Conservation (phyloP, 2,329 filamentous ascomycete species). For the Aspergillus pseudoviridinutans region DNA sequence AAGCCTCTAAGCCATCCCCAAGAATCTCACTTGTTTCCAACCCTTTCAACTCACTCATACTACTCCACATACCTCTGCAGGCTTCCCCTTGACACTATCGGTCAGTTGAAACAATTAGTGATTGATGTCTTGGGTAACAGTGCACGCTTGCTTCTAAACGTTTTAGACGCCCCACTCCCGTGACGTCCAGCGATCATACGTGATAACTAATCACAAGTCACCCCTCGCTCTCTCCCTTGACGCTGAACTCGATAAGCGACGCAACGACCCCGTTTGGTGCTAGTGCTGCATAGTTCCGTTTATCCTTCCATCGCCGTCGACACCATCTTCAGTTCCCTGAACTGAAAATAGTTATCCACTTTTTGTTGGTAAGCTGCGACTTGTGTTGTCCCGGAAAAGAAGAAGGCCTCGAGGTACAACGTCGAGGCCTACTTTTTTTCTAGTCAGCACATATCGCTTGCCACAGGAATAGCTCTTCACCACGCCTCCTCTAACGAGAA, state of each 20-base stretch:
- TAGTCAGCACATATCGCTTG: conserved; percentile 19
- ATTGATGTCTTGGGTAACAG: background rate
- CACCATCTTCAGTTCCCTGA: background rate
- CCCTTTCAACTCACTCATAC: background rate
- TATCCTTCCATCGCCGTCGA: conserved; percentile 1
- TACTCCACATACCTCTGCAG: background rate
- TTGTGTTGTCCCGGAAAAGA: conserved; percentile 21
- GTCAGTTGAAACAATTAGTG: background rate
- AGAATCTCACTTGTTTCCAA: background rate
- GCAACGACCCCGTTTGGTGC: background rate
- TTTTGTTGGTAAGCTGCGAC: conserved; percentile 19
- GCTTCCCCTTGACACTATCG: background rate
- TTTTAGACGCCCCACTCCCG: background rate
- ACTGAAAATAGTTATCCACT: background rate
- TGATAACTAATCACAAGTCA: background rate
- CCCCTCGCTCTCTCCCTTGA: background rate
- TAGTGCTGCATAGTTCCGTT: background rate
- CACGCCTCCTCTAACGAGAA: conserved; percentile 52
- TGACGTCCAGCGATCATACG: background rate
- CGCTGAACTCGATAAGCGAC: background rate
- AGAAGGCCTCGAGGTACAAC: conserved; percentile 18
- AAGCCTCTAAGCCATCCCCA: background rate
- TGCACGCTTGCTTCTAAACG: background rate
- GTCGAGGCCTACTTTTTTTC: conserved; percentile 20
- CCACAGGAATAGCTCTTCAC: conserved; percentile 32